These are phyloP conservation scores for Colletotrichum sojae DNA, from an alignment of 2,329 filamentous ascomycete species.

Conservation along the genomic window DNA sequence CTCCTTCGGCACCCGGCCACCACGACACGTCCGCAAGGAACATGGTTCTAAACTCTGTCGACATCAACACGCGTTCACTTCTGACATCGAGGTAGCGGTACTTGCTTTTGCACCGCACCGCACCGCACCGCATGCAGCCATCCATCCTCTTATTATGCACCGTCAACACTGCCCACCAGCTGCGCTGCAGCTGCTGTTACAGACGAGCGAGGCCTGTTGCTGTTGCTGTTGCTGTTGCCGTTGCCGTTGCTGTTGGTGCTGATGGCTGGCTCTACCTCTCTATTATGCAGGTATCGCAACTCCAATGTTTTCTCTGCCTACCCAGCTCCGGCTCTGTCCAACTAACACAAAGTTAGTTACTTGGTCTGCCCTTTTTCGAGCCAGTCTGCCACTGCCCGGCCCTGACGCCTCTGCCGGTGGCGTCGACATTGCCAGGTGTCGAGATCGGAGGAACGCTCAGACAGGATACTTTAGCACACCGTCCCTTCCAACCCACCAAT, in stretches of 20 bases:
- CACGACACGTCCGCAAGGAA: slow-evolving; percentile 22
- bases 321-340: slow-evolving; percentile 9
- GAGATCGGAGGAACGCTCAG: slow-evolving; percentile 14
- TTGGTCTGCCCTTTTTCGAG: not conserved
- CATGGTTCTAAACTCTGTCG: slow-evolving; percentile 27
- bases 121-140: slow-evolving; percentile 2
- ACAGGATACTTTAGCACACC: not conserved
- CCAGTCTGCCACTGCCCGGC: slow-evolving; percentile 10
- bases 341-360: not conserved
- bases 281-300: not conserved
- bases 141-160: not conserved
- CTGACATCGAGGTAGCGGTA: slow-evolving; percentile 25
- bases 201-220: no score
- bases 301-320: not conserved
- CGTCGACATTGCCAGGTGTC: slow-evolving; percentile 11
- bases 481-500: no score
- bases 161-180: no score
- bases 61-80: slow-evolving; percentile 20
- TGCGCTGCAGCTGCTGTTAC: no score
- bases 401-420: slow-evolving; percentile 1
- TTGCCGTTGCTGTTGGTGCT: no score
- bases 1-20: slow-evolving; percentile 14
- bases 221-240: no score
- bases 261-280: no score
- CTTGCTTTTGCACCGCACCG: not conserved